These are phyloP conservation scores for Coemansia sp. DNA, from an alignment of 192 early-diverging fungal genomes.

Conservation along the genomic window DNA sequence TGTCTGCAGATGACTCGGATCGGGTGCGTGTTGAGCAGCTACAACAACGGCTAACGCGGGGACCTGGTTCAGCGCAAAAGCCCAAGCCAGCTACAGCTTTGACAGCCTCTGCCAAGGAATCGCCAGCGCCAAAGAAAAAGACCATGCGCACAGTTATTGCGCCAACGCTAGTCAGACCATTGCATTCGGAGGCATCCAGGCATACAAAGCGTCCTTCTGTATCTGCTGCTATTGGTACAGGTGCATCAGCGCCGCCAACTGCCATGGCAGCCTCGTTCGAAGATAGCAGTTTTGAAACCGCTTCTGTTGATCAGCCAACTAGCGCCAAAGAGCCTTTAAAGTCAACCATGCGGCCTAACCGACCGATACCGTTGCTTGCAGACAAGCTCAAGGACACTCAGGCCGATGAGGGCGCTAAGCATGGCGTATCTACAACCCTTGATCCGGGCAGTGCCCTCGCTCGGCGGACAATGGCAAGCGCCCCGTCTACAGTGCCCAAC, in stretches of 20 bases:
- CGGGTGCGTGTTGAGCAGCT: conserved; percentile 26
- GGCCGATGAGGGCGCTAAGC: background rate
- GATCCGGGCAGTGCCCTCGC: background rate
- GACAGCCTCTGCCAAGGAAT: conserved; percentile 5
- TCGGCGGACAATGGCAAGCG: conserved; percentile 11
- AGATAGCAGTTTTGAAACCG: background rate
- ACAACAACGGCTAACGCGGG: conserved; percentile 10
- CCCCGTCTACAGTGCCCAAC: conserved; percentile 10
- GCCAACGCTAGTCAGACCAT: conserved; percentile 25
- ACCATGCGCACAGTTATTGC: conserved; percentile 30
- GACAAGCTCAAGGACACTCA: background rate
- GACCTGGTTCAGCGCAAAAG: background rate
- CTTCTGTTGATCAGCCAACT: background rate
- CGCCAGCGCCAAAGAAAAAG: conserved; percentile 31
- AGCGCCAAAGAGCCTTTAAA: background rate
- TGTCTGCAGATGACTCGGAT: conserved; percentile 51
- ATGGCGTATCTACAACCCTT: background rate
- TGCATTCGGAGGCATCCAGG: conserved; percentile 7
- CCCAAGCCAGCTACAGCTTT: background rate
- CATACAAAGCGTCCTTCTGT: conserved; percentile 4
- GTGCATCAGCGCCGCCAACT: background rate
- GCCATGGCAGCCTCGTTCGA: conserved; percentile 2
- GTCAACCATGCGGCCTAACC: background rate
- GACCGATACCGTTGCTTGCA: conserved; percentile 6
- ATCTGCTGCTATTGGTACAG: background rate